Evolutionary conservation across 2,329 filamentous ascomycete species (phyloP).

Genomic region (Colletotrichum cereale): DNA sequence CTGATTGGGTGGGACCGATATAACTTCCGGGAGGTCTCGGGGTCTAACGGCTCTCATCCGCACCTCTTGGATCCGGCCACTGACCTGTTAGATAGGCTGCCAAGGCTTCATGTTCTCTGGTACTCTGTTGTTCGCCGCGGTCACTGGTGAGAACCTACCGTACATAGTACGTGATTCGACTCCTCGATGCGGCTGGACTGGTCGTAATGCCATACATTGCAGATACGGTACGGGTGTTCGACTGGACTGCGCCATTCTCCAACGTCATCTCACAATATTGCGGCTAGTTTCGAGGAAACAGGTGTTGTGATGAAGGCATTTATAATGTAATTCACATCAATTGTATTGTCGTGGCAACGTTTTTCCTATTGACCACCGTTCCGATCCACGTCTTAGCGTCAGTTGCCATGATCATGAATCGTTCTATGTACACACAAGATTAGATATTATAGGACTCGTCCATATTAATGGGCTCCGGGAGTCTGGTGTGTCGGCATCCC

Average conservation of each 20-base stretch:
- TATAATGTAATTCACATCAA: slow-evolving; percentile 33
- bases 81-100: background rate
- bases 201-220: background rate
- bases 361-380: slow-evolving; percentile 38
- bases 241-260: too few species aligned
- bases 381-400: slow-evolving; percentile 38
- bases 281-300: background rate
- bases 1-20: slow-evolving; percentile 46
- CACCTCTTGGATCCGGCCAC: background rate
- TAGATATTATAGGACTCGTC: slow-evolving; percentile 47
- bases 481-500: slow-evolving; percentile 34
- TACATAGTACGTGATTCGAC: background rate
- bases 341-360: slow-evolving; percentile 37
- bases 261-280: too few species aligned
- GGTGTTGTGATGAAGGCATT: background rate
- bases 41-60: slow-evolving; percentile 15
- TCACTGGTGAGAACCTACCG: background rate
- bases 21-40: slow-evolving; percentile 47
- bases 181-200: background rate
- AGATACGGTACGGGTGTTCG: background rate
- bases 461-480: slow-evolving; percentile 39
- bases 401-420: slow-evolving; percentile 40
- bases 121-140: background rate
- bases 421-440: slow-evolving; percentile 48
- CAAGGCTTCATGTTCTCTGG: background rate